phyloP scores from a whole-genome alignment of 768 basidiomycete genomes.

The Suillus discolor region DNA sequence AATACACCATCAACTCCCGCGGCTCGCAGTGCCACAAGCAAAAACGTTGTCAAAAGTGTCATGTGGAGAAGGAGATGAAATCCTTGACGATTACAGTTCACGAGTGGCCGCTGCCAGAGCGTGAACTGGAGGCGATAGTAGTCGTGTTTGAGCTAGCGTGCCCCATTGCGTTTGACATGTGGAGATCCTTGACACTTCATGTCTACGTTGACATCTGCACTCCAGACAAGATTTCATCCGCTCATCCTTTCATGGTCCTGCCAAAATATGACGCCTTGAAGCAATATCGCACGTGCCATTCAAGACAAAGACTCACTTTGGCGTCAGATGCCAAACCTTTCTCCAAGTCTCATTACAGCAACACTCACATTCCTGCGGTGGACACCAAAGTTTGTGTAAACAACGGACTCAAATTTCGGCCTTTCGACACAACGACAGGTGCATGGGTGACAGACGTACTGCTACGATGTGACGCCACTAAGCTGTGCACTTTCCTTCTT shows the following conservation, averaged over 20 bases:
- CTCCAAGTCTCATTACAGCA: conserved; percentile 17
- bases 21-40: not conserved
- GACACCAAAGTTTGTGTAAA: conserved; percentile 30
- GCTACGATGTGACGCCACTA: not conserved
- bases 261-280: conserved; percentile 15
- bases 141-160: conserved; percentile 47
- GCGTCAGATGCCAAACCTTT: conserved; percentile 27
- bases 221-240: conserved; percentile 1
- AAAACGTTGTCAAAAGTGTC: conserved; percentile 32
- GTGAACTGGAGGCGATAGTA: conserved; percentile 22
- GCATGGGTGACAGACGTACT: conserved; percentile 21
- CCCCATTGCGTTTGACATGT: conserved; percentile 43
- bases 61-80: conserved; percentile 18
- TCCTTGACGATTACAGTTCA: conserved; percentile 36
- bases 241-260: conserved; percentile 20
- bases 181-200: conserved; percentile 44
- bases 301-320: conserved; percentile 23
- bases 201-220: conserved; percentile 41
- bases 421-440: conserved; percentile 30
- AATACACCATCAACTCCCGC: not conserved
- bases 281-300: conserved; percentile 20
- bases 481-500: conserved; percentile 36
- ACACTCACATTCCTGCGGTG: conserved; percentile 17
- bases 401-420: conserved; percentile 34
- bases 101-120: conserved; percentile 50